These are phyloP conservation scores for Debaryomyces psychrophilus DNA, from an alignment of 1,139 yeast genomes.

Conservation along the genomic window DNA sequence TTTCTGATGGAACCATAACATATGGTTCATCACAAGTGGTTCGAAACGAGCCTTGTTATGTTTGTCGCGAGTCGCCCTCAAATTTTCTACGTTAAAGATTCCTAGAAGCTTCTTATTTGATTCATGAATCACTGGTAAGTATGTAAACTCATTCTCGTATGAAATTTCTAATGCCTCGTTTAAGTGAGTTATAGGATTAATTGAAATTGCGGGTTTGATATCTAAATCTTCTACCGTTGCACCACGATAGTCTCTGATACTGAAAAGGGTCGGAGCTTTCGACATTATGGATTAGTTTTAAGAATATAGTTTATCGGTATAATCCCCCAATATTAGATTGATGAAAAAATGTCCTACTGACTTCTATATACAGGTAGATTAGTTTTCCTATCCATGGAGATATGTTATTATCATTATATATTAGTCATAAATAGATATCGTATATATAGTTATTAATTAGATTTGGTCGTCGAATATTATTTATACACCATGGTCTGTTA, in stretches of 20 bases:
- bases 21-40: conserved; percentile 41
- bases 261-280: conserved; percentile 26
- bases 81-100: conserved; percentile 55
- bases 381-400: neutral
- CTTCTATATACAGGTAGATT: neutral
- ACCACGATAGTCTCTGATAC: conserved; percentile 47
- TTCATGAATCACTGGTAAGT: conserved; percentile 60
- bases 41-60: conserved; percentile 28
- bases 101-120: conserved; percentile 55
- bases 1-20: conserved; percentile 49
- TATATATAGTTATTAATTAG: neutral
- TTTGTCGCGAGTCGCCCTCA: conserved; percentile 30
- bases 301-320: neutral
- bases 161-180: conserved; percentile 52
- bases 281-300: conserved; percentile 7
- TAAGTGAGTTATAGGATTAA: conserved; percentile 55
- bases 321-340: neutral
- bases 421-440: neutral
- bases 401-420: neutral
- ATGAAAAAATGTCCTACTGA: neutral
- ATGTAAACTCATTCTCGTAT: conserved; percentile 59
- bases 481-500: neutral
- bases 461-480: neutral
- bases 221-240: conserved; percentile 67
- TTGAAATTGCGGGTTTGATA: conserved; percentile 61